phyloP scores from a whole-genome alignment of 1,284 basidiomycete species.

The Hymenochaete sp. region DNA sequence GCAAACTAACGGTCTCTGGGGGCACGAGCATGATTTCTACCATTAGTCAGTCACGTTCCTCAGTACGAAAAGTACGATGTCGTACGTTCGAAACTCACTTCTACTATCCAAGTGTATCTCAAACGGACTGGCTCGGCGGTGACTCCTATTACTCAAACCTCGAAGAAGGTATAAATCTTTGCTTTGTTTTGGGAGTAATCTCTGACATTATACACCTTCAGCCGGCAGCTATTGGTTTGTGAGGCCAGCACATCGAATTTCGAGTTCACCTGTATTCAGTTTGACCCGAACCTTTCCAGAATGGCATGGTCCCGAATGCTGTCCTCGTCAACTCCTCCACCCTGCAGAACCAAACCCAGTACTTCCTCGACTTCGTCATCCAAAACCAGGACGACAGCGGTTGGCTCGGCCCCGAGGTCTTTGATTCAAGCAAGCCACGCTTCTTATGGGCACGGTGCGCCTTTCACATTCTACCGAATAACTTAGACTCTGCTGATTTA shows the following conservation, averaged over 20 bases:
- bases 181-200: background rate
- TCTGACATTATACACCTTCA: conserved; percentile 21
- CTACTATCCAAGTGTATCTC: conserved; percentile 32
- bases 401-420: conserved; percentile 50
- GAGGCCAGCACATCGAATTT: conserved; percentile 22
- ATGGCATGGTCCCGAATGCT: conserved; percentile 45
- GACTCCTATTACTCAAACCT: conserved; percentile 41
- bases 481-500: background rate
- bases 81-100: conserved; percentile 2
- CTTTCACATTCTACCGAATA: background rate
- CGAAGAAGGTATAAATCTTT: conserved; percentile 40
- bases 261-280: background rate
- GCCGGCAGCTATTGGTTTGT: conserved; percentile 57
- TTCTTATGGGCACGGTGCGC: conserved; percentile 46
- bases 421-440: conserved; percentile 40
- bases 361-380: conserved; percentile 47
- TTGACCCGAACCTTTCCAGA: conserved; percentile 27
- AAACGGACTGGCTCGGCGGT: conserved; percentile 47
- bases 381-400: conserved; percentile 45
- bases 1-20: conserved; percentile 45
- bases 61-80: background rate
- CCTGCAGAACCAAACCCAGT: conserved; percentile 39
- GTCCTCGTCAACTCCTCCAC: conserved; percentile 37
- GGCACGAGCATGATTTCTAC: conserved; percentile 50
- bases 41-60: conserved; percentile 39